Evolutionary conservation across 2,329 filamentous ascomycete species (phyloP).

Genomic region (Penicillium brevicompactum): DNA sequence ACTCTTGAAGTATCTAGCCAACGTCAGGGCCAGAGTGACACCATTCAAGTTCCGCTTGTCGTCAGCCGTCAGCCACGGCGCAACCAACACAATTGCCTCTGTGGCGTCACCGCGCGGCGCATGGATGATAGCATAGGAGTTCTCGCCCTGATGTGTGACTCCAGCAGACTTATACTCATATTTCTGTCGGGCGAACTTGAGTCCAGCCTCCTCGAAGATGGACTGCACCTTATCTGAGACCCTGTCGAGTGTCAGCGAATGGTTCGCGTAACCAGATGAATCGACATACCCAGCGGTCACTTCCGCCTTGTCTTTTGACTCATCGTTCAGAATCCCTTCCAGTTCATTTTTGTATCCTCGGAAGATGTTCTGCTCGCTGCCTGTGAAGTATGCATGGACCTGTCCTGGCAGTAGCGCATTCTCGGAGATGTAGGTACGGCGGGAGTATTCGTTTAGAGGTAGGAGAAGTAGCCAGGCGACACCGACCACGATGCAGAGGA

Average conservation of each 20-base stretch:
- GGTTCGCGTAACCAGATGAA: background rate
- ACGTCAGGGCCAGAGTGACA: constrained; percentile 78
- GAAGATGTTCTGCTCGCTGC: constrained; percentile 93
- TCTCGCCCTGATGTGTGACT: constrained; percentile 74
- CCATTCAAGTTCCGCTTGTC: constrained; percentile 81
- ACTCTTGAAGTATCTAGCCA: constrained; percentile 94
- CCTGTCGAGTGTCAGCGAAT: constrained; percentile 27
- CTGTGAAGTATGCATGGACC: constrained; percentile 96
- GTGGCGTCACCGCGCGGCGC: constrained; percentile 94
- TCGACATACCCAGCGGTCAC: constrained; percentile 33
- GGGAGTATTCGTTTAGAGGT: constrained; percentile 86
- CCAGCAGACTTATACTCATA: constrained; percentile 84
- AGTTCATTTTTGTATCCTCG: constrained; percentile 87
- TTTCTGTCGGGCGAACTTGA: constrained; percentile 86
- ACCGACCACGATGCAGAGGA: constrained; percentile 80
- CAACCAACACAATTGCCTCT: constrained; percentile 91
- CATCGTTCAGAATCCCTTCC: constrained; percentile 49
- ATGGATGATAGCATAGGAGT: constrained; percentile 90
- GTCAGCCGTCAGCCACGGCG: constrained; percentile 82
- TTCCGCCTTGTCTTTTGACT: constrained; percentile 21
- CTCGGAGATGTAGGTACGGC: constrained; percentile 93
- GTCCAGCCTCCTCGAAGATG: constrained; percentile 74
- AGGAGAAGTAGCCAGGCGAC: constrained; percentile 88
- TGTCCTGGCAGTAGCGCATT: constrained; percentile 94
- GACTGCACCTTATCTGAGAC: constrained; percentile 72